These are phyloP conservation scores for Sonneratia caseolaris DNA, from an alignment of 345 rosid genomes.

Conservation along the genomic window DNA sequence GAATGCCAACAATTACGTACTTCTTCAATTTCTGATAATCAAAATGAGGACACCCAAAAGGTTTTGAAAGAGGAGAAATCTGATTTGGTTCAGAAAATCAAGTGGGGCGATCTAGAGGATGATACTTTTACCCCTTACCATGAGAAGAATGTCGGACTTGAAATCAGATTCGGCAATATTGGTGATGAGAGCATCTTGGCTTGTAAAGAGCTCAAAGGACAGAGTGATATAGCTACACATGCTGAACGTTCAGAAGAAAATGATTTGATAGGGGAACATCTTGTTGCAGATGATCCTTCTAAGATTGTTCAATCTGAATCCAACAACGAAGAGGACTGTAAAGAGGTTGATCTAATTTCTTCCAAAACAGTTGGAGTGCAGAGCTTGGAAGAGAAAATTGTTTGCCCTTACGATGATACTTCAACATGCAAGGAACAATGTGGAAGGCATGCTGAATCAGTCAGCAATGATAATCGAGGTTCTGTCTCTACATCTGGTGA, in stretches of 20 bases:
- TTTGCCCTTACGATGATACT: constrained; percentile 16
- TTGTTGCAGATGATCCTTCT: constrained; percentile 13
- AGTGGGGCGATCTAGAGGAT: constrained; percentile 54
- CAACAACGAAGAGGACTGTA: constrained; percentile 21
- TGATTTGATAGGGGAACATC: constrained; percentile 9
- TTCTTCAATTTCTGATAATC: constrained; percentile 14
- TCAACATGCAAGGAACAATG: constrained; percentile 17
- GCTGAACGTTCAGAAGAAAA: constrained; percentile 14
- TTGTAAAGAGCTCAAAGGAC: constrained; percentile 20
- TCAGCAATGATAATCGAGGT: constrained; percentile 12
- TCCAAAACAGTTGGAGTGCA: constrained; percentile 16
- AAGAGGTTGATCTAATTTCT: constrained; percentile 17
- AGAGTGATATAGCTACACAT: constrained; percentile 11
- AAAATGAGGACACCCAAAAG: constrained; percentile 12
- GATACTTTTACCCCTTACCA: constrained; percentile 23
- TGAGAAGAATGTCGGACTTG: constrained; percentile 24
- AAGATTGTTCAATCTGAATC: constrained; percentile 9
- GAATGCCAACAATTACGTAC: constrained; percentile 11
- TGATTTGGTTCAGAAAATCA: constrained; percentile 32
- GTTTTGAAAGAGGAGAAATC: constrained; percentile 14
- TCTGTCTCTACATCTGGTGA: constrained; percentile 17
- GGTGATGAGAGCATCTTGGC: constrained; percentile 16
- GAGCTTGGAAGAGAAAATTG: constrained; percentile 10
- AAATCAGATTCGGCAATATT: constrained; percentile 25
- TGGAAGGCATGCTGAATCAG: constrained; percentile 13